Percentiles rank a stretch among this genome's conserved stretches.
Conservation (phyloP, 2,329 filamentous ascomycete species). For the Cladobotryum mycophilum region DNA sequence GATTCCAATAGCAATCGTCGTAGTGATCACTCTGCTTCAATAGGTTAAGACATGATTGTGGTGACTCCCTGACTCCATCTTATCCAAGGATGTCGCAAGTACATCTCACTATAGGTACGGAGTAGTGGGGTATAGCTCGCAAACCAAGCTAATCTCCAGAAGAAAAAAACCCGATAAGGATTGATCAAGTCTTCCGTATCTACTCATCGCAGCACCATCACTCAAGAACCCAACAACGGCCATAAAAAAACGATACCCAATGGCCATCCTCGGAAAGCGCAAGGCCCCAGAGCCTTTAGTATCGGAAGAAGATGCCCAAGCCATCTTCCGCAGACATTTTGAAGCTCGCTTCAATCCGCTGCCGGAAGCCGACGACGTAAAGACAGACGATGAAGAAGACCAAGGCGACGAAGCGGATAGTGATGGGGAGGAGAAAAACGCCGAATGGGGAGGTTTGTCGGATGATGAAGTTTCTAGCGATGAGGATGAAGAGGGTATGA, state of each 20-base stretch:
- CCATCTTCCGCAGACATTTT: slow-evolving; percentile 76
- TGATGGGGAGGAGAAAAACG: slow-evolving; percentile 23
- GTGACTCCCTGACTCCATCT: no score
- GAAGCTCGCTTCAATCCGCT: slow-evolving; percentile 82
- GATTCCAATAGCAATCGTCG: no score
- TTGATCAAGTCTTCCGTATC: no score
- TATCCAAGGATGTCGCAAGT: no score
- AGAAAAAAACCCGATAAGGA: no score
- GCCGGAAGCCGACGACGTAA: slow-evolving; percentile 27
- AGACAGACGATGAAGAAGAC: slow-evolving; percentile 22
- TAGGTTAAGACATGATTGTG: no score
- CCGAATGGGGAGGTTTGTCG: slow-evolving; percentile 25
- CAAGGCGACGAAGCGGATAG: slow-evolving; percentile 22
- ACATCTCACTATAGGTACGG: no score
- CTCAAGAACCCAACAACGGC: no score
- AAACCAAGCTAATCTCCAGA: no score
- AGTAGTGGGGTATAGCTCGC: no score
- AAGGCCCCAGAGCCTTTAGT: slow-evolving; percentile 31
- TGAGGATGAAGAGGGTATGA: slow-evolving; percentile 16
- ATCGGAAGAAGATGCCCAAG: slow-evolving; percentile 54
- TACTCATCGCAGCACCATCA: no score
- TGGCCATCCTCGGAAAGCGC: slow-evolving; percentile 45
- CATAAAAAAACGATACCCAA: slow-evolving; percentile 16
- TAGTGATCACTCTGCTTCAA: no score
- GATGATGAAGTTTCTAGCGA: slow-evolving; percentile 20